Conservation (phyloP, 2,329 filamentous ascomycete species). For the Apiospora marii region DNA sequence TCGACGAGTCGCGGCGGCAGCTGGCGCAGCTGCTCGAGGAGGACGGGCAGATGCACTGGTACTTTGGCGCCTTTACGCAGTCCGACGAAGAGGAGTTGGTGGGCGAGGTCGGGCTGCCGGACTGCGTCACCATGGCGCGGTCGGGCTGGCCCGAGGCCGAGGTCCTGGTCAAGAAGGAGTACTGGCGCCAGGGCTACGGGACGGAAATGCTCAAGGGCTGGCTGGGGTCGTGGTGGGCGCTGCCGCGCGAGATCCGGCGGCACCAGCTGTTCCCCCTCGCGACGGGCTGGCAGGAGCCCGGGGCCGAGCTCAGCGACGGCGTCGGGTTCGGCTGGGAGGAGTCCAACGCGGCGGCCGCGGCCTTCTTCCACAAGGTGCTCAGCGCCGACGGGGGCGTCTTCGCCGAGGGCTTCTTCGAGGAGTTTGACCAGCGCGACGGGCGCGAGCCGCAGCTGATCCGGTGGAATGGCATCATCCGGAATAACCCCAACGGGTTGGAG, state of each 20-base stretch:
- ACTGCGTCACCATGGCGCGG: constrained; percentile 21
- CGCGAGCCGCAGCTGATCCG: background rate
- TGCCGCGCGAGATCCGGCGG: constrained; percentile 26
- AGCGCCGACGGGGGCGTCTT: background rate
- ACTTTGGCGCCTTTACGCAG: constrained; percentile 37
- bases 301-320: constrained; percentile 11
- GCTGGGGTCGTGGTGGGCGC: constrained; percentile 27
- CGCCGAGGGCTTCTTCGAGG: constrained; percentile 13
- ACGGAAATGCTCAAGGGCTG: constrained; percentile 26
- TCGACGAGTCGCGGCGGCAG: constrained; percentile 25
- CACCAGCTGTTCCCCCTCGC: constrained; percentile 24
- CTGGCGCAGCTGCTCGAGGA: constrained; percentile 27
- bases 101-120: constrained; percentile 39
- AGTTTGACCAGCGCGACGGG: constrained; percentile 17
- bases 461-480: background rate
- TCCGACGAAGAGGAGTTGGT: constrained; percentile 39
- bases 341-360: background rate
- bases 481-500: constrained; percentile 1
- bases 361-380: background rate
- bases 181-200: constrained; percentile 31
- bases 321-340: constrained; percentile 22
- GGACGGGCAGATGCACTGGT: constrained; percentile 31
- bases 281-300: constrained; percentile 10
- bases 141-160: constrained; percentile 29
- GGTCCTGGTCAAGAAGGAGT: constrained; percentile 24